Evolutionary conservation across 1,284 basidiomycete species (phyloP).

Genomic region (Apiotrichum gamsii): DNA sequence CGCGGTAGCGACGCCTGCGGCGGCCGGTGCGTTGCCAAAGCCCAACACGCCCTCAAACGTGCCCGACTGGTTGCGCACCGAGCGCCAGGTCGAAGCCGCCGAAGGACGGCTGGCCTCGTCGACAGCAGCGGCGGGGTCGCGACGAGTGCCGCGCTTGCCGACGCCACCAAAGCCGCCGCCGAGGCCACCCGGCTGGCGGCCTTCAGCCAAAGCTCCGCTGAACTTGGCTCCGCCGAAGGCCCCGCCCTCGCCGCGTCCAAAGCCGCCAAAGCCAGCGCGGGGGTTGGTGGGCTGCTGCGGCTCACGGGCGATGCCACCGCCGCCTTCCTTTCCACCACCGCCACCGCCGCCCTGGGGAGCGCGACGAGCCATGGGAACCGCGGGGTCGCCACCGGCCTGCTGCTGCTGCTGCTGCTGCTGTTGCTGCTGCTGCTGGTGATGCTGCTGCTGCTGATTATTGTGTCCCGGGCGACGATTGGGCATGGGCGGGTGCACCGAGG

Average conservation of each 20-base stretch:
- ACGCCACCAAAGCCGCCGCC: constrained; percentile 44
- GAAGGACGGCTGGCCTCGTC: constrained; percentile 8
- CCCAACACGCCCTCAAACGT: constrained; percentile 47
- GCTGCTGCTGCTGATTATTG: constrained; percentile 1
- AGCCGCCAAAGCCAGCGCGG: constrained; percentile 33
- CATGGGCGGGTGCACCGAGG: constrained; percentile 34
- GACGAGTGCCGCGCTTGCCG: constrained; percentile 20
- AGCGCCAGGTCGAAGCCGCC: constrained; percentile 38
- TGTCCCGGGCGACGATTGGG: constrained; percentile 24
- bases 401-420: not conserved
- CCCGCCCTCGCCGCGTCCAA: constrained; percentile 38
- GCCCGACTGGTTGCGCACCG: constrained; percentile 34
- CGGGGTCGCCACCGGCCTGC: not conserved
- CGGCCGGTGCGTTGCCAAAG: constrained; percentile 28
- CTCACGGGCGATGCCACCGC: constrained; percentile 4
- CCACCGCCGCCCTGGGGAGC: not conserved
- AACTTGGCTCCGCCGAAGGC: constrained; percentile 37
- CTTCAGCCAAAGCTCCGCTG: constrained; percentile 23
- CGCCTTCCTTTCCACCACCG: not conserved
- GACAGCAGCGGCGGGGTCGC: constrained; percentile 2
- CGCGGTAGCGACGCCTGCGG: constrained; percentile 4
- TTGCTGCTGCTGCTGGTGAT: constrained; percentile 6
- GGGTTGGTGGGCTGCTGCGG: constrained; percentile 20
- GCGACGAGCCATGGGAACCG: constrained; percentile 7
- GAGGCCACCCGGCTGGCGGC: constrained; percentile 31